Conservation (phyloP, 306 rosid genomes). For the apple (Malus domestica) region DNA sequence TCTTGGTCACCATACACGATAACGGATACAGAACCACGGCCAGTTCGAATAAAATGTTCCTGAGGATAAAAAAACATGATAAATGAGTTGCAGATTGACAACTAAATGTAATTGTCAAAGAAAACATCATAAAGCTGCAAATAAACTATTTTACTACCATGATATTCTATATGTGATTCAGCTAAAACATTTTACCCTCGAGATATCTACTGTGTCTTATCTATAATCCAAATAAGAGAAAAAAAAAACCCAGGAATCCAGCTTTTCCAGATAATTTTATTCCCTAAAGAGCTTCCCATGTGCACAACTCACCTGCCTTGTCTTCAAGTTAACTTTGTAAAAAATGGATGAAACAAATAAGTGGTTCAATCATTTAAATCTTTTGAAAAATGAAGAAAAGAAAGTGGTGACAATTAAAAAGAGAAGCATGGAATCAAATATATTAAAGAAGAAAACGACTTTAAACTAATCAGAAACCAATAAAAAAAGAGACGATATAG, state of each 20-base stretch:
- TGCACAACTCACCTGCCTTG: conserved; percentile 31
- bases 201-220: conserved; percentile 19
- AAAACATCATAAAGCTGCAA: conserved; percentile 1
- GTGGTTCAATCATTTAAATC: conserved; percentile 33
- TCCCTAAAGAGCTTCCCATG: conserved; percentile 42
- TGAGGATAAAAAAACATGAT: conserved; percentile 15
- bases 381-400: conserved; percentile 14
- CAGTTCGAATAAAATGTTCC: conserved; percentile 72
- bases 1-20: conserved; percentile 77
- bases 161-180: background rate
- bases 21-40: conserved; percentile 82
- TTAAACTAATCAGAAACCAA: conserved; percentile 19
- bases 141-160: conserved; percentile 1
- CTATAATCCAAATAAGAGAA: conserved; percentile 10
- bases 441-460: conserved; percentile 20
- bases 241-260: conserved; percentile 17
- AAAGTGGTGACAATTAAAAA: conserved; percentile 32
- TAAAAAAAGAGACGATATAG: conserved; percentile 4
- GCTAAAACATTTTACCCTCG: conserved; percentile 3
- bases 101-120: background rate
- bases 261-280: conserved; percentile 26
- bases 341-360: conserved; percentile 27
- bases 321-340: conserved; percentile 24
- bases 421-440: conserved; percentile 18
- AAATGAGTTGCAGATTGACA: conserved; percentile 1